Percentiles rank a stretch among this genome's conserved stretches.
These are phyloP conservation scores for Russula sp. DNA, from an alignment of 768 basidiomycete species.

Conservation along the genomic window DNA sequence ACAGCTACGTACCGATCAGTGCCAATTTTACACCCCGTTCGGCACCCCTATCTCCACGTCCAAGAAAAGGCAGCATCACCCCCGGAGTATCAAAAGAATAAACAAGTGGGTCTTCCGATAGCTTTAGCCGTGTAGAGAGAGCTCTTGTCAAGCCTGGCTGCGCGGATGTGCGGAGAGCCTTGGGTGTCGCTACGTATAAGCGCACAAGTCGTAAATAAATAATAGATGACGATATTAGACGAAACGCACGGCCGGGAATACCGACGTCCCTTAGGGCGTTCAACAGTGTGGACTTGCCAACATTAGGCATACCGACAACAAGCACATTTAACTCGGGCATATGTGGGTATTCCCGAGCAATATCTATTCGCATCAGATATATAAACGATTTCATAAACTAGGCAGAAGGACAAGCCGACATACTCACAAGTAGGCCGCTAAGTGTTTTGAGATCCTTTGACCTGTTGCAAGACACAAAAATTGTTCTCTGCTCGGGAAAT, in stretches of 20 bases:
- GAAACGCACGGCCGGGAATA: conserved; percentile 46
- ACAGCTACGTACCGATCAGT: conserved; percentile 66
- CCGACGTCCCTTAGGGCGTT: conserved; percentile 86
- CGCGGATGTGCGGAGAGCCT: conserved; percentile 83
- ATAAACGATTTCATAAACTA: background rate
- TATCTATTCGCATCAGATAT: conserved; percentile 36
- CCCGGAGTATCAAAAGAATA: conserved; percentile 97
- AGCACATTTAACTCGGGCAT: conserved; percentile 78
- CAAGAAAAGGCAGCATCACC: conserved; percentile 93
- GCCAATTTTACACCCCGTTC: conserved; percentile 92
- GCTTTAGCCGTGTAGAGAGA: conserved; percentile 81
- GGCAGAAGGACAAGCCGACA: conserved; percentile 30
- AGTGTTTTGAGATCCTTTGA: conserved; percentile 56
- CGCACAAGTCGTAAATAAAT: background rate
- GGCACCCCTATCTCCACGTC: conserved; percentile 74
- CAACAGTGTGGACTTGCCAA: conserved; percentile 91
- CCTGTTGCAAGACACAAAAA: conserved; percentile 69
- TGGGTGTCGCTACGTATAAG: conserved; percentile 54
- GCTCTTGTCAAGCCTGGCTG: conserved; percentile 88
- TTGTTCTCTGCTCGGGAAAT: conserved; percentile 59
- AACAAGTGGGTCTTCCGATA: conserved; percentile 71
- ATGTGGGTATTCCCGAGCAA: conserved; percentile 62
- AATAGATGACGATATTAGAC: background rate
- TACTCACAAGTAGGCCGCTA: conserved; percentile 66
- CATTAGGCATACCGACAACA: conserved; percentile 98